Evolutionary conservation across 1,284 basidiomycete species (phyloP).

Genomic region (Serendipita sp.): DNA sequence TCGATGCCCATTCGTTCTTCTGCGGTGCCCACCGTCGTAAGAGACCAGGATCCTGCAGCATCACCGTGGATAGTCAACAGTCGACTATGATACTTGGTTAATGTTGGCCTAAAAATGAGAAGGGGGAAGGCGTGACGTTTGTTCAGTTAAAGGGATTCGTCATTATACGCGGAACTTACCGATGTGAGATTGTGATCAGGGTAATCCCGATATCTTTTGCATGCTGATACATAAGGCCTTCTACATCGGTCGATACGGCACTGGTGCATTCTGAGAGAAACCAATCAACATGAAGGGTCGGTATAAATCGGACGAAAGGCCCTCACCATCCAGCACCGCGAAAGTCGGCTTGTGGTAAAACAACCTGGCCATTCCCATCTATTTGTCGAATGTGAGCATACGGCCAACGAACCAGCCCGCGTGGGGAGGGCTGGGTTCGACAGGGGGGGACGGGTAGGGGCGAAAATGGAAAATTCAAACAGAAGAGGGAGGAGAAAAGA

Average conservation of each 20-base stretch:
- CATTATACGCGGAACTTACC: slow-evolving; percentile 20
- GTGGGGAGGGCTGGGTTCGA: not conserved
- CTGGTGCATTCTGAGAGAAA: slow-evolving; percentile 70
- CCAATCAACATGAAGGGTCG: not conserved
- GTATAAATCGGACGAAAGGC: not conserved
- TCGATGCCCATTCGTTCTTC: slow-evolving; percentile 61
- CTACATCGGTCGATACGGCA: slow-evolving; percentile 92
- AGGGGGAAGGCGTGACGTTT: not conserved
- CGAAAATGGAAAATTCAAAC: not conserved
- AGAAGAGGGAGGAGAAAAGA: not conserved
- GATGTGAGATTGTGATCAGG: slow-evolving; percentile 79
- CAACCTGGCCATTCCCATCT: slow-evolving; percentile 77
- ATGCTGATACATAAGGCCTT: slow-evolving; percentile 90
- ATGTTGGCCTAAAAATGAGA: slow-evolving; percentile 19
- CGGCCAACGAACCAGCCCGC: not conserved
- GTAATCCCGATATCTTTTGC: slow-evolving; percentile 88
- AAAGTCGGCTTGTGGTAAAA: slow-evolving; percentile 67
- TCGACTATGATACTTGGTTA: slow-evolving; percentile 66
- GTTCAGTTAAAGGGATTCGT: not conserved
- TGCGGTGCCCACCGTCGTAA: slow-evolving; percentile 53
- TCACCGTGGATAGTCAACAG: slow-evolving; percentile 61
- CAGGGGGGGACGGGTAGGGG: not conserved
- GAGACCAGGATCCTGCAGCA: slow-evolving; percentile 51
- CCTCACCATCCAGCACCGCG: slow-evolving; percentile 17
- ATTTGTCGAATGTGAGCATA: not conserved